These are phyloP conservation scores for Lentinula sp. DNA, from an alignment of 768 basidiomycete species.

Conservation along the genomic window DNA sequence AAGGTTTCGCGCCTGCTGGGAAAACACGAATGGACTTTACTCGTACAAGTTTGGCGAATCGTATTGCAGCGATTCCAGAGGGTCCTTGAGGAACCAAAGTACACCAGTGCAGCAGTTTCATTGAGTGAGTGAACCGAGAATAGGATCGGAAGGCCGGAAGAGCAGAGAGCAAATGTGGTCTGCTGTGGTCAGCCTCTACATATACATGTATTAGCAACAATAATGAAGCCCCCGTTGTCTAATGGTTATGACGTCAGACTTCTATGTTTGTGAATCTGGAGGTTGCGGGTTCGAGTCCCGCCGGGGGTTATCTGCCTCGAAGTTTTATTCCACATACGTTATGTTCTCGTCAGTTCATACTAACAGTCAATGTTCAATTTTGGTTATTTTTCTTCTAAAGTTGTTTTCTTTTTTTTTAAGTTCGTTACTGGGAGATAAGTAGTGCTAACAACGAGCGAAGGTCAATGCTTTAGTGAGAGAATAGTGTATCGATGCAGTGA, in stretches of 20 bases:
- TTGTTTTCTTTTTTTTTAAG: no score
- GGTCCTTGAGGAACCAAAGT: slow-evolving; percentile 53
- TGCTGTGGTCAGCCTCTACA: no score
- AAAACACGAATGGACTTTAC: slow-evolving; percentile 66
- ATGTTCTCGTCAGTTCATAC: no score
- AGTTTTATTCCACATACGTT: no score
- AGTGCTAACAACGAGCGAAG: no score
- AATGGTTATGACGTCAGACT: slow-evolving; percentile 4
- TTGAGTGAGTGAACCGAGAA: slow-evolving; percentile 9
- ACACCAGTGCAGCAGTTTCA: slow-evolving; percentile 64
- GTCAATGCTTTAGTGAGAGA: background rate
- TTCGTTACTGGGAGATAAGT: no score
- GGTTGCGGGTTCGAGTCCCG: background rate
- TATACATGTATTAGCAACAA: no score
- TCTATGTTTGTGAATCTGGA: background rate
- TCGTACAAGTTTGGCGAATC: slow-evolving; percentile 64
- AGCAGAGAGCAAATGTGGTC: no score
- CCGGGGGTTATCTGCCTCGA: background rate
- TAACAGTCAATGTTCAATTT: no score
- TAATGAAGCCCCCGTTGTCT: background rate
- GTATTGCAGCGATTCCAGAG: slow-evolving; percentile 58
- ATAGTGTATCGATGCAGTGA: background rate
- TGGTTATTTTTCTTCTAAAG: no score
- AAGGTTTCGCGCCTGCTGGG: slow-evolving; percentile 59
- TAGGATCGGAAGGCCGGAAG: background rate